A percentile compares a stretch with the other conserved stretches of the same genome.
phyloP scores from a whole-genome alignment of 257 asterid genomes.

The Nicotiana tomentosiformis region DNA sequence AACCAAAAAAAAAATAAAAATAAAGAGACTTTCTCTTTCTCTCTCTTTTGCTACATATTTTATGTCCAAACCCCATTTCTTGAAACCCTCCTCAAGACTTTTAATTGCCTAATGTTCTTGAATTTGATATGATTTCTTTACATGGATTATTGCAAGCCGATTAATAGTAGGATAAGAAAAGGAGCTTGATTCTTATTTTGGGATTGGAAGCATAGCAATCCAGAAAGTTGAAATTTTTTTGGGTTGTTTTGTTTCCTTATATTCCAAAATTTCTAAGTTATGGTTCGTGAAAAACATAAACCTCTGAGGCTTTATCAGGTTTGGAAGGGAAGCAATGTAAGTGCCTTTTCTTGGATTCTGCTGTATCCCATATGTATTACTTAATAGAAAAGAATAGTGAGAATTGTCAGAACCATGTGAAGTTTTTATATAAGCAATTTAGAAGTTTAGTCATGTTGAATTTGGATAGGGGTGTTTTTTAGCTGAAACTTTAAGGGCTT shows the following conservation, averaged over 20 bases:
- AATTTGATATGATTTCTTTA: slow-evolving; percentile 7
- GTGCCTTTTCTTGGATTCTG: slow-evolving; percentile 6
- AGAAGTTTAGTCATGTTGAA: background rate
- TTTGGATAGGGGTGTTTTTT: background rate
- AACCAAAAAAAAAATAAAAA: background rate
- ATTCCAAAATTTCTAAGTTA: slow-evolving; percentile 2
- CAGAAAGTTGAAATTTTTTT: slow-evolving; percentile 6
- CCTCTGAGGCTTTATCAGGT: slow-evolving; percentile 58
- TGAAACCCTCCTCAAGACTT: slow-evolving; percentile 1
- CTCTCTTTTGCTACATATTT: slow-evolving; percentile 17
- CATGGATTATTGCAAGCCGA: slow-evolving; percentile 18
- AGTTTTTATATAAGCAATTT: background rate
- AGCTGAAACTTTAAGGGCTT: background rate
- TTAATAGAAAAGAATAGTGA: background rate
- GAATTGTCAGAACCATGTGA: background rate
- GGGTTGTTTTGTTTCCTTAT: slow-evolving; percentile 14
- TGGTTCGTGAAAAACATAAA: slow-evolving; percentile 45
- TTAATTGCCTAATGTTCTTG: background rate
- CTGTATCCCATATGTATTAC: background rate
- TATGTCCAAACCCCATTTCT: slow-evolving; percentile 30
- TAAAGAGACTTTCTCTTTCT: background rate
- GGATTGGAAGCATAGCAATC: background rate
- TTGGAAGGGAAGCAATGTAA: slow-evolving; percentile 83
- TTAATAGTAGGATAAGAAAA: slow-evolving; percentile 13
- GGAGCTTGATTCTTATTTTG: background rate